Conservation (phyloP, 2,329 filamentous ascomycete genomes). For the Thielaviopsis musarum region DNA sequence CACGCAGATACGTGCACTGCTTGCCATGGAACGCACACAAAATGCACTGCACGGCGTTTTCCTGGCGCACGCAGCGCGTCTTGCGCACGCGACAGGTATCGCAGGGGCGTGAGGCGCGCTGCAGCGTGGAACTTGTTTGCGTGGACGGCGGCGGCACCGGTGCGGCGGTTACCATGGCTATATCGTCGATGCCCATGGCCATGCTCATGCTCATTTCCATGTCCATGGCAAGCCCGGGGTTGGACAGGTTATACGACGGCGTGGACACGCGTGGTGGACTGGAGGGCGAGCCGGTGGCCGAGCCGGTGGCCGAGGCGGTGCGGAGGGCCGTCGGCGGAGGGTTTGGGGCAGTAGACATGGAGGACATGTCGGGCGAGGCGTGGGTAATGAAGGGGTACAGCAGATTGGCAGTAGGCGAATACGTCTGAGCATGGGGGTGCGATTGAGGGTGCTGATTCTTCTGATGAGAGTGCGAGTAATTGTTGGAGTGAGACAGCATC, state of each 20-base stretch:
- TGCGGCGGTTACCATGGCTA: neutral
- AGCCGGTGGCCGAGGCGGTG: neutral
- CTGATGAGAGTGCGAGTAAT: neutral
- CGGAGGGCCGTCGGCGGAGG: neutral
- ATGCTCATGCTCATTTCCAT: constrained; percentile 7
- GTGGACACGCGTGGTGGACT: neutral
- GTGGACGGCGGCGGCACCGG: constrained; percentile 1
- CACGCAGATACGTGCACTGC: constrained; percentile 45
- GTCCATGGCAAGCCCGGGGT: neutral
- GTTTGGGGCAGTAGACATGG: neutral
- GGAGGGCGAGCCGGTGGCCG: neutral
- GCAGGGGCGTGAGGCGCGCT: constrained; percentile 28
- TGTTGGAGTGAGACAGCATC: neutral
- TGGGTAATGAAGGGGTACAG: constrained; percentile 10
- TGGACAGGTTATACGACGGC: neutral
- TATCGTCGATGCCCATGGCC: neutral
- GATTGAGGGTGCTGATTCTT: neutral
- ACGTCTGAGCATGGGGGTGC: neutral
- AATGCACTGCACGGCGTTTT: constrained; percentile 40
- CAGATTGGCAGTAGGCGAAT: constrained; percentile 2
- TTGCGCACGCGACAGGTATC: constrained; percentile 51
- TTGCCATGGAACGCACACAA: constrained; percentile 51
- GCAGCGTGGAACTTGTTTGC: neutral
- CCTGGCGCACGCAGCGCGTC: constrained; percentile 47
- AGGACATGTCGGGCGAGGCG: neutral